Evolutionary conservation across 352 stramenopile genomes (phyloP), one percentile per base, ranked within the genome.

Genomic region (Globisporangium rhizosaccharum): DNA sequence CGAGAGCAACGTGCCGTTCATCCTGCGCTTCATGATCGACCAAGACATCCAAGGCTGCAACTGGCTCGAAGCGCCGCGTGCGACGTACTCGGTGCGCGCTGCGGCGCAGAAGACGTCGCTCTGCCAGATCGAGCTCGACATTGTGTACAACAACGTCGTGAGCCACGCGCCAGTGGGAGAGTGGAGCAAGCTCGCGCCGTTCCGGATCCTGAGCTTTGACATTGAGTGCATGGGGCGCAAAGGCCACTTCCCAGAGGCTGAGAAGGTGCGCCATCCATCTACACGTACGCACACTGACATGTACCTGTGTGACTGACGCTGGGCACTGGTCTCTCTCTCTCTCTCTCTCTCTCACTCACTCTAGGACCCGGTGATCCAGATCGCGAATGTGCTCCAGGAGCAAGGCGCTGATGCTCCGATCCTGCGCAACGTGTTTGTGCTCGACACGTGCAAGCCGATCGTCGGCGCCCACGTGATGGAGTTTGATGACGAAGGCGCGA

Each of bases 1-100:
- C 82, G 97, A 99, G 75, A 98, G 87, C 69, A 99, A 99, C 76
- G 95, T 99, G 39, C 97, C 97, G 8, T 99, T 98, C 83, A 93
- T 99, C 15, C 78, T 99, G 62, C 91, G 97, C 11, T 99, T 98
- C 77, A 99, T 99, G 96, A 98, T 99, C 70, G 97, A 99, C 71
- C 76, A 94, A 50, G 84, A 97, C 30, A 98, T 99, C 61, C 84
- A 78, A 5, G 97, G 97, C 26, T 97, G 96, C 60, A 98, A 98
- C 68, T 99, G 97, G 97, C 62, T 99, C 25, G 97, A 98, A 63
- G 70, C 98, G 1, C 92, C 95, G 3, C 73, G 72, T 12, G 92
- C 79, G 6, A 97, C 82, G 7, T 99, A 99, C 72, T 67, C 81
- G 41, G 67, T 99, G 36, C 84, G 95, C 42, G 53, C 53, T 26